These are phyloP conservation scores for Tieghemostelium lacteum DNA, from an alignment of 78 protist species.

Conservation along the genomic window DNA sequence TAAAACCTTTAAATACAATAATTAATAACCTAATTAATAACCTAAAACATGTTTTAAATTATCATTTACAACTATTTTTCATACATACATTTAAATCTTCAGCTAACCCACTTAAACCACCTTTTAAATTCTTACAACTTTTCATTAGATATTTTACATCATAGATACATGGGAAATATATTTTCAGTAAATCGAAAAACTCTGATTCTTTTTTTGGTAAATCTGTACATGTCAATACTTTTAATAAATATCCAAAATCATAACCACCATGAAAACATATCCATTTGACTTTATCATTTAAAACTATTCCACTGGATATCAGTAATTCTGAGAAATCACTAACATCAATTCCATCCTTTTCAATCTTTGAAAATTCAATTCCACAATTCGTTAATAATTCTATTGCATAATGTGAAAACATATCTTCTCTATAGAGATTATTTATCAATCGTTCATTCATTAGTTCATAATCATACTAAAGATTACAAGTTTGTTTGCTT, in stretches of 20 bases:
- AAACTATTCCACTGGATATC: constrained; percentile 88
- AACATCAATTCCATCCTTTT: constrained; percentile 90
- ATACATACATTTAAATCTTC: constrained; percentile 90
- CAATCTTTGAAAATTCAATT: constrained; percentile 91
- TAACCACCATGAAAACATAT: constrained; percentile 92
- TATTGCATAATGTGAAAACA: constrained; percentile 97
- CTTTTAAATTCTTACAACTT: constrained; percentile 87
- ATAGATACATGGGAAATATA: constrained; percentile 94
- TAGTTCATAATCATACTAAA: background rate
- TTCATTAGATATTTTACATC: constrained; percentile 96
- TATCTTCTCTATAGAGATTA: constrained; percentile 78
- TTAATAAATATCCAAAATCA: constrained; percentile 80
- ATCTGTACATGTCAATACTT: constrained; percentile 87
- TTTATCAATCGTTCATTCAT: background rate
- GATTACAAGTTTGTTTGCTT: background rate
- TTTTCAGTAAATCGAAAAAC: constrained; percentile 86
- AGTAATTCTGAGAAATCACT: constrained; percentile 91
- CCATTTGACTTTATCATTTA: constrained; percentile 88
- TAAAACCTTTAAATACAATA: constrained; percentile 57
- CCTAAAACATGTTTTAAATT: background rate
- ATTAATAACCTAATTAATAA: background rate
- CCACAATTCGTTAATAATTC: constrained; percentile 95
- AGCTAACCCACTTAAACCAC: constrained; percentile 97
- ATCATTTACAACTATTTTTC: background rate
- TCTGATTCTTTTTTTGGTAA: constrained; percentile 93